A percentile compares a stretch with the other conserved stretches of the same genome.
phyloP scores from a whole-genome alignment of 768 basidiomycete species.

The Pulveroboletus sp. region DNA sequence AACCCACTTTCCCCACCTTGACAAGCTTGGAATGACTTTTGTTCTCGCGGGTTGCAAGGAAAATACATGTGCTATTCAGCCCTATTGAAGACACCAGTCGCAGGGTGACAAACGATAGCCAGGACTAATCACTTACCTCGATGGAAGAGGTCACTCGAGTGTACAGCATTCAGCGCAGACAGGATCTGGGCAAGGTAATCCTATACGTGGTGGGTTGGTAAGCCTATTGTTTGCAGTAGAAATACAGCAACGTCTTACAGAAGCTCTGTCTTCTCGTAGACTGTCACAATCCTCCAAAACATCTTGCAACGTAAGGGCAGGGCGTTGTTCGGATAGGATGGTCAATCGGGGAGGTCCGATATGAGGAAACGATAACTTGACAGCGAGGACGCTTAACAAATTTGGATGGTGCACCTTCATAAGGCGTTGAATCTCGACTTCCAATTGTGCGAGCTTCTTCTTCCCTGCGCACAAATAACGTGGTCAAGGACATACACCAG shows the following conservation, averaged over 20 bases:
- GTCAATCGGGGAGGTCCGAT: constrained; percentile 51
- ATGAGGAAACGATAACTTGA: constrained; percentile 55
- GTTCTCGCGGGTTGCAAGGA: constrained; percentile 51
- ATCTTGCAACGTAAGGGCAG: constrained; percentile 62
- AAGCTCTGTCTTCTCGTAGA: constrained; percentile 69
- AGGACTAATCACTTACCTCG: constrained; percentile 42
- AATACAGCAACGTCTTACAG: constrained; percentile 40
- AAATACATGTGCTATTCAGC: constrained; percentile 56
- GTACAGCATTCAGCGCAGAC: constrained; percentile 63
- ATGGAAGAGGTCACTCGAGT: constrained; percentile 64
- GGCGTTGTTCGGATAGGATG: constrained; percentile 69
- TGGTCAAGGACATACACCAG: background rate
- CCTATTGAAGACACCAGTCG: constrained; percentile 33
- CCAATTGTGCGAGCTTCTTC: constrained; percentile 66
- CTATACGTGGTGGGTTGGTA: constrained; percentile 33
- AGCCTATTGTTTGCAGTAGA: background rate
- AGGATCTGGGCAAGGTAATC: constrained; percentile 75
- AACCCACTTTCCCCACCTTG: constrained; percentile 72
- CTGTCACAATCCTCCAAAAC: constrained; percentile 72
- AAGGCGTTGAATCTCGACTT: constrained; percentile 61
- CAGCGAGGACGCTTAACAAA: constrained; percentile 62
- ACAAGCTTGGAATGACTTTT: constrained; percentile 56
- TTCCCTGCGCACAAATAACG: constrained; percentile 37
- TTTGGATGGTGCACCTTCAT: constrained; percentile 59
- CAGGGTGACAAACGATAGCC: background rate